Percentiles rank a stretch among this genome's conserved stretches.
Conservation (phyloP, 1,284 basidiomycete genomes). For the Amylostereum chailletii region DNA sequence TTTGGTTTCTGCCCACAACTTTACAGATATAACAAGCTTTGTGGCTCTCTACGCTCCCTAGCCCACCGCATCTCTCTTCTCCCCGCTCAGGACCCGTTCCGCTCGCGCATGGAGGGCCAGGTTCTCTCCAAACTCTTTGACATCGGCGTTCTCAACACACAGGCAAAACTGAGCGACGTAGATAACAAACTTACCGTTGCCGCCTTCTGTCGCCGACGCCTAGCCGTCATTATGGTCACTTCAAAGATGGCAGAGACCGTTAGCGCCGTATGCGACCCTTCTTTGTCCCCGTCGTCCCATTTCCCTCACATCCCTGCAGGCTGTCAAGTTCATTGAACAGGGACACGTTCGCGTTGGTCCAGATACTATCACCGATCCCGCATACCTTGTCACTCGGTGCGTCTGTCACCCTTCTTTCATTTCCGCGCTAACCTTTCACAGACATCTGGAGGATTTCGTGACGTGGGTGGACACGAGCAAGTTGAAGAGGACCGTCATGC, state of each 20-base stretch:
- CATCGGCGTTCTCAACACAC: constrained; percentile 82
- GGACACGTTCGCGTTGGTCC: constrained; percentile 97
- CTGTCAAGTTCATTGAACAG: constrained; percentile 95
- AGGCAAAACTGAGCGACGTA: constrained; percentile 83
- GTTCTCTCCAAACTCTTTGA: constrained; percentile 95
- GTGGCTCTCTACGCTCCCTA: constrained; percentile 79
- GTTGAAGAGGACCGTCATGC: constrained; percentile 92
- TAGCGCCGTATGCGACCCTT: constrained; percentile 63
- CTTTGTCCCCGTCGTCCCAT: constrained; percentile 3
- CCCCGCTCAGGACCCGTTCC: constrained; percentile 86
- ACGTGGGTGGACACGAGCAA: constrained; percentile 99
- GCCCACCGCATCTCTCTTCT: constrained; percentile 86
- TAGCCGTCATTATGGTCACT: constrained; percentile 91
- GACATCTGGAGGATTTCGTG: constrained; percentile 98
- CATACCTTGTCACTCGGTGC: constrained; percentile 87
- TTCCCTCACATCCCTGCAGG: constrained; percentile 37
- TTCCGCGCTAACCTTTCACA: constrained; percentile 20
- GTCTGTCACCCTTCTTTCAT: constrained; percentile 11
- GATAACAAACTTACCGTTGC: constrained; percentile 95
- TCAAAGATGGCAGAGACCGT: constrained; percentile 96
- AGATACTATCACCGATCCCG: constrained; percentile 93
- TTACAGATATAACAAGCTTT: constrained; percentile 88
- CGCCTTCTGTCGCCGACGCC: constrained; percentile 84
- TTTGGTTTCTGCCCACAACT: too few relatives aligned
- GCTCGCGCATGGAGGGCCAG: constrained; percentile 77